A percentile compares a stretch with the other conserved stretches of the same genome.
phyloP scores from a whole-genome alignment of 2,329 filamentous ascomycete species.

The Cladosporium velox region DNA sequence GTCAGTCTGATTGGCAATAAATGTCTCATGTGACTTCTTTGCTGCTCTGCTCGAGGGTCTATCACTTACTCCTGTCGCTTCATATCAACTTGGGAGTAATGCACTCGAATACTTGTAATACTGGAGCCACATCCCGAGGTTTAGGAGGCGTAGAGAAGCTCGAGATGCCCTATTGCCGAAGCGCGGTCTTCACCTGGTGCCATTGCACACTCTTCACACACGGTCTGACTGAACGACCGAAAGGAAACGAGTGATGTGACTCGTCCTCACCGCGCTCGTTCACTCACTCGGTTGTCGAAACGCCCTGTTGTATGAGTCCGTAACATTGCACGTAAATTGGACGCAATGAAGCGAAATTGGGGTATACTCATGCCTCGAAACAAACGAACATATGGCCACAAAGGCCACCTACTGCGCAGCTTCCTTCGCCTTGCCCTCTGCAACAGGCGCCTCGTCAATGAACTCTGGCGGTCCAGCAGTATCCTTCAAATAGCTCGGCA shows the following conservation, averaged over 20 bases:
- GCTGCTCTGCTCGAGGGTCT: not conserved
- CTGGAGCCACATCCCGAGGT: not conserved
- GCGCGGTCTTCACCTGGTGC: not conserved
- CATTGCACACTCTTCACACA: not conserved
- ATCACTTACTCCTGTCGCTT: not conserved
- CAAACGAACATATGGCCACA: not conserved
- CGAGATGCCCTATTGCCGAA: not conserved
- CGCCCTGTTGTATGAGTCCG: not conserved
- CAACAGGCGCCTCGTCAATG: constrained; percentile 78
- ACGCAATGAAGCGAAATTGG: not conserved
- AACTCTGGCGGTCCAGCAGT: constrained; percentile 72
- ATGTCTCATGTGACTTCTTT: not conserved
- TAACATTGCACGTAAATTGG: not conserved
- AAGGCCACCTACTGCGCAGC: constrained; percentile 29
- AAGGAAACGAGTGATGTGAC: not conserved
- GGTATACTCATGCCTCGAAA: constrained; percentile 7
- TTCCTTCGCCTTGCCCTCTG: constrained; percentile 35
- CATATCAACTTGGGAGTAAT: not conserved
- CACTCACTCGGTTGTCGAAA: not conserved
- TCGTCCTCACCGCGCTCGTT: not conserved
- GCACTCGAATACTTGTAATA: not conserved
- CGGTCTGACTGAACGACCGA: not conserved
- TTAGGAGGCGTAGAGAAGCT: not conserved
- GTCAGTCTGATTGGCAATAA: not conserved
- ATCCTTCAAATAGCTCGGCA: constrained; percentile 88